Evolutionary conservation across 331 rosid species (phyloP), one percentile per base, ranked within the genome.

Genomic region (Spiraea crenata): DNA sequence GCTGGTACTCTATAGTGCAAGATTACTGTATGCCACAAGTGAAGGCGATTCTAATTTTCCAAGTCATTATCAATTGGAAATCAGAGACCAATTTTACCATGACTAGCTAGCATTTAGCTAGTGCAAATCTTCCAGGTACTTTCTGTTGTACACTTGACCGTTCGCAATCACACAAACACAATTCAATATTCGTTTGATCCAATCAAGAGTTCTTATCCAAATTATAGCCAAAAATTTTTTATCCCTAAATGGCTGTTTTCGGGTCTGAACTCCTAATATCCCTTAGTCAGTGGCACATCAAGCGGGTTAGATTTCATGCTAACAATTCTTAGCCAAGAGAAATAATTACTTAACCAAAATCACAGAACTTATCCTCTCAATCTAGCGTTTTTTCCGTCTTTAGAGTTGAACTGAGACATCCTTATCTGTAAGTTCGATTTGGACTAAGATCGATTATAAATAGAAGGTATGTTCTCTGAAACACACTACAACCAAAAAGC

Each of bases 221-320:
- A 15, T 59, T 59, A 35, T 14, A 11, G 34, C 60, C 12, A 56
- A 56, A 37, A 56, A 19, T 4, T 25, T 25, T 25, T 25, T n/a
- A n/a, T 25, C 31, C 31, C 31, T 25, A 25, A 25, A 25, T 25
- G 31, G 31, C 31, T 25, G 31, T 25, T 25, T 25, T 25, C 31
- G 31, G 31, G 31, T 25, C 31, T 25, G 31, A 25, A 25, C 31
- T 25, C 31, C 19, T 8, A 16, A 5, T 0, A 41, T 63, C 44
- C 67, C 72, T 38, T 56, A 19, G 60, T 45, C 62, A 63, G n/a
- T 48, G 76, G 63, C 73, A 35, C 11, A 66, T 66, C 52, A 66
- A 34, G 25, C 73, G 61, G 79, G 49, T 58, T 14, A 40, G 64
- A 61, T 76, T 45, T 13, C 63, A 58, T 67, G 69, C 63, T 25